Evolutionary conservation across 2,329 filamentous ascomycete genomes (phyloP).

Genomic region (Neofusicoccum sp.): DNA sequence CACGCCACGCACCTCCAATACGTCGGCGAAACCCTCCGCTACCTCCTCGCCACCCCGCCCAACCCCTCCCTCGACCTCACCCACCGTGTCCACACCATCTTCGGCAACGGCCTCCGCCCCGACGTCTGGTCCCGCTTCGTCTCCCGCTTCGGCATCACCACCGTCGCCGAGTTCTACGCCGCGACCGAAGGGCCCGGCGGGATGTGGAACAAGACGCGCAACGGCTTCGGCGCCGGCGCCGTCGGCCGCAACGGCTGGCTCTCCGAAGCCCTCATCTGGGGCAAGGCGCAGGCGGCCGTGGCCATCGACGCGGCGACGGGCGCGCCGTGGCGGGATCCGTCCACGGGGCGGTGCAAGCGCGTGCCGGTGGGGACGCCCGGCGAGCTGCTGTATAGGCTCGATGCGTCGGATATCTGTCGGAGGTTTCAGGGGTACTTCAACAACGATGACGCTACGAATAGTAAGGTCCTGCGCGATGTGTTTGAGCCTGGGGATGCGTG

Average conservation of each 20-base stretch:
- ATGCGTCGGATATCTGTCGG: conserved; percentile 54
- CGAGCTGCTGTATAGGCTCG: conserved; percentile 71
- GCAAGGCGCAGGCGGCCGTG: neutral
- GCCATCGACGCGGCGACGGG: conserved; percentile 64
- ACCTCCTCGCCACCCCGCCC: conserved; percentile 69
- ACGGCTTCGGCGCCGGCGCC: conserved; percentile 11
- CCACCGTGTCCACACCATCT: conserved; percentile 63
- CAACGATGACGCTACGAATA: conserved; percentile 66
- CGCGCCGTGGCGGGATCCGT: conserved; percentile 60
- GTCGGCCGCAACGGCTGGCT: conserved; percentile 14
- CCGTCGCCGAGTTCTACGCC: conserved; percentile 75
- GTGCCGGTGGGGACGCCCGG: conserved; percentile 42
- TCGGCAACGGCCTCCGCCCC: conserved; percentile 68
- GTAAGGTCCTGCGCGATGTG: conserved; percentile 52
- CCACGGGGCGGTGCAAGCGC: neutral
- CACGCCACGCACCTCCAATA: conserved; percentile 73
- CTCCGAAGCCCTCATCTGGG: neutral
- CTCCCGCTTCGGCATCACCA: conserved; percentile 63
- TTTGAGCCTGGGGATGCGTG: conserved; percentile 52
- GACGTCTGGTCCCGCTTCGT: conserved; percentile 70
- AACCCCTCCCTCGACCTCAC: conserved; percentile 59
- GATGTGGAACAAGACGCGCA: conserved; percentile 15
- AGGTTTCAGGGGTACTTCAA: conserved; percentile 68
- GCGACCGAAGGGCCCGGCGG: conserved; percentile 67
- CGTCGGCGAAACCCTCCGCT: conserved; percentile 76